Conservation (phyloP, 768 basidiomycete species). For the Stropharia rugosoannulata region DNA sequence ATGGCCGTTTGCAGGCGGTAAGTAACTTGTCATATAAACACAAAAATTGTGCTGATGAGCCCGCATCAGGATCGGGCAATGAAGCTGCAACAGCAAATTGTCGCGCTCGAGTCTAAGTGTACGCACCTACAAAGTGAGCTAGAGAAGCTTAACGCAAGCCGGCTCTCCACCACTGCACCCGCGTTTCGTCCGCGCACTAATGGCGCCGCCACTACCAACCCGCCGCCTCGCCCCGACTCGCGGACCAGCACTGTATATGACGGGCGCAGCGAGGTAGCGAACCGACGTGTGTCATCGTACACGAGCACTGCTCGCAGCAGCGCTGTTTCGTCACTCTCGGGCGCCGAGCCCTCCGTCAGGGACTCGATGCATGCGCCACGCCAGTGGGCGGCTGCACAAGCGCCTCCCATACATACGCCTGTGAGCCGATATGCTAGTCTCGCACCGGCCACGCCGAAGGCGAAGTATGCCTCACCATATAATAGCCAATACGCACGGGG, state of each 20-base stretch:
- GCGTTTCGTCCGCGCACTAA: slow-evolving; percentile 42
- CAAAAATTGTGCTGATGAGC: background rate
- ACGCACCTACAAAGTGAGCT: slow-evolving; percentile 58
- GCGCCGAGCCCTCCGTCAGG: slow-evolving; percentile 62
- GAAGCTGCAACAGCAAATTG: slow-evolving; percentile 66
- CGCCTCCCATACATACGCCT: slow-evolving; percentile 31
- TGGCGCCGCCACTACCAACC: slow-evolving; percentile 32
- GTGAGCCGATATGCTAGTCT: slow-evolving; percentile 35
- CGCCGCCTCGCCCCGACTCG: slow-evolving; percentile 69
- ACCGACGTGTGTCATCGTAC: slow-evolving; percentile 34
- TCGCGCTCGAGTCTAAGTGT: slow-evolving; percentile 59
- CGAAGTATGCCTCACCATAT: slow-evolving; percentile 21
- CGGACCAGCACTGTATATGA: slow-evolving; percentile 65
- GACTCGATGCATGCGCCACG: slow-evolving; percentile 64
- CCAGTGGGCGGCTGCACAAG: slow-evolving; percentile 3
- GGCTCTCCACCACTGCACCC: slow-evolving; percentile 26
- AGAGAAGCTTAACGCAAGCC: slow-evolving; percentile 39
- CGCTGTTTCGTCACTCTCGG: slow-evolving; percentile 29
- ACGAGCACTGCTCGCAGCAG: slow-evolving; percentile 11
- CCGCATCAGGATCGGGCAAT: slow-evolving; percentile 63
- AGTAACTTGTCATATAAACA: slow-evolving; percentile 1
- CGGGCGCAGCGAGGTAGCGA: slow-evolving; percentile 52
- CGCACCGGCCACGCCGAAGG: slow-evolving; percentile 36
- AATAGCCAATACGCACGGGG: slow-evolving; percentile 26
- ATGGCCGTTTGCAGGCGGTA: slow-evolving; percentile 69